Conservation (phyloP, 176 grass and related monocot species). For the Luzula sylvatica region DNA sequence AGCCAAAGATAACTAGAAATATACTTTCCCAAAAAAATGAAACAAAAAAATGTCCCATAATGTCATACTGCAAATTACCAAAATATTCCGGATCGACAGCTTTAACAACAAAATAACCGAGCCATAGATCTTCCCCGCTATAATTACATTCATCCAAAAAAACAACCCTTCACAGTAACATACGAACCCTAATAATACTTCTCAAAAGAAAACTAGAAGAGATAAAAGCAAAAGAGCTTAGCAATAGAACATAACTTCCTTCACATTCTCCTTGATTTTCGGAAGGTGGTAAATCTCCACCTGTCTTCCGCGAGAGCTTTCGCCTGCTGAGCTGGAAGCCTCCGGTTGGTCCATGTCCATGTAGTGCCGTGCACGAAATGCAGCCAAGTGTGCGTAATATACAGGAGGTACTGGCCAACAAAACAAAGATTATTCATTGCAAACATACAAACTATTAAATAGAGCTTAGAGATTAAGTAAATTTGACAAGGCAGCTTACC, state of each 20-base stretch:
- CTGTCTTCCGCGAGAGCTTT: slow-evolving; percentile 4
- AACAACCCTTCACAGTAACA: too few species aligned
- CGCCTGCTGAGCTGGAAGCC: neutral
- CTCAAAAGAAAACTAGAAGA: too few species aligned
- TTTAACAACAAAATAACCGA: too few species aligned
- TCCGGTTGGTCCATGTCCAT: neutral
- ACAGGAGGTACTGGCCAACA: slow-evolving; percentile 39
- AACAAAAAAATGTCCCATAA: too few species aligned
- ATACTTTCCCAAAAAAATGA: too few species aligned
- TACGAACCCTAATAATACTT: too few species aligned
- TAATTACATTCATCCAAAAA: too few species aligned
- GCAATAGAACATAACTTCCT: slow-evolving; percentile 63
- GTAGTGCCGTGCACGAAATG: slow-evolving; percentile 59
- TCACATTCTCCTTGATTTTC: slow-evolving; percentile 42
- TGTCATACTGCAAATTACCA: too few species aligned
- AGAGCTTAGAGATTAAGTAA: neutral
- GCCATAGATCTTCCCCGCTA: too few species aligned
- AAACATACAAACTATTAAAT: neutral
- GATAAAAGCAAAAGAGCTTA: too few species aligned
- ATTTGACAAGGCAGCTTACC: slow-evolving; percentile 30
- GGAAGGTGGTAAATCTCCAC: slow-evolving; percentile 30
- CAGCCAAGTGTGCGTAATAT: slow-evolving; percentile 65
- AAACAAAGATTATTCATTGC: neutral
- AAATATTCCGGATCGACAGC: too few species aligned
- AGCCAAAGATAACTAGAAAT: too few species aligned